A percentile compares a stretch with the other conserved stretches of the same genome.
These are phyloP conservation scores for Camellia japonica DNA, from an alignment of 148 eudicot species.

Conservation along the genomic window DNA sequence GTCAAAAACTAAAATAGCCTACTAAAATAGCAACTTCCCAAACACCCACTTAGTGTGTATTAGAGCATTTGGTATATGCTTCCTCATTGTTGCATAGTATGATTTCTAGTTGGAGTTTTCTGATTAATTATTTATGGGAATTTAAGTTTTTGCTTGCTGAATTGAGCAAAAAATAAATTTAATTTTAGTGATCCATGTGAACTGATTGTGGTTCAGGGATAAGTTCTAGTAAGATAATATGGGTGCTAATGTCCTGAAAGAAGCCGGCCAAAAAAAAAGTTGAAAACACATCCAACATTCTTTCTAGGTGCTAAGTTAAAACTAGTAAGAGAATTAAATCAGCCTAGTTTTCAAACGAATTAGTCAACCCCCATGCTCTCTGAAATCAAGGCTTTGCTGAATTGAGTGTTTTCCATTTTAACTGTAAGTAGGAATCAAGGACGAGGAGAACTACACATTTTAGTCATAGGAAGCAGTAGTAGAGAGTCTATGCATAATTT, in stretches of 20 bases:
- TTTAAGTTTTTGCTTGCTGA: not conserved
- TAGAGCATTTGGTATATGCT: not conserved
- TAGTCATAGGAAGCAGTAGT: not conserved
- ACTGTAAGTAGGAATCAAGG: not conserved
- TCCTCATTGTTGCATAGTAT: not conserved
- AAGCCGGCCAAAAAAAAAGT: too few species aligned
- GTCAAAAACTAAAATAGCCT: too few species aligned
- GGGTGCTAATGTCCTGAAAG: not conserved
- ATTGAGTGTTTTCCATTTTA: not conserved
- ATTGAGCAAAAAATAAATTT: not conserved
- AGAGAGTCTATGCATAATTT: not conserved
- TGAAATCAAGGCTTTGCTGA: not conserved
- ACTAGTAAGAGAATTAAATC: not conserved
- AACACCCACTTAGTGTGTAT: too few species aligned
- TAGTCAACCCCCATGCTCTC: not conserved
- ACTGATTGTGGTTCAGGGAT: not conserved
- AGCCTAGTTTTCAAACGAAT: not conserved
- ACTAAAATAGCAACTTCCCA: too few species aligned
- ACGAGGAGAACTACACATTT: not conserved
- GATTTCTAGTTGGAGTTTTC: not conserved
- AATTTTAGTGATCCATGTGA: not conserved
- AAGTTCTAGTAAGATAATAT: not conserved
- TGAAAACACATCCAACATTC: not conserved
- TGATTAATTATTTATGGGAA: not conserved
- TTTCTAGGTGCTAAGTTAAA: not conserved